Percentiles rank a stretch among this genome's conserved stretches.
These are phyloP conservation scores for Phytophthora quininea DNA, from an alignment of 352 stramenopile species.

Conservation along the genomic window DNA sequence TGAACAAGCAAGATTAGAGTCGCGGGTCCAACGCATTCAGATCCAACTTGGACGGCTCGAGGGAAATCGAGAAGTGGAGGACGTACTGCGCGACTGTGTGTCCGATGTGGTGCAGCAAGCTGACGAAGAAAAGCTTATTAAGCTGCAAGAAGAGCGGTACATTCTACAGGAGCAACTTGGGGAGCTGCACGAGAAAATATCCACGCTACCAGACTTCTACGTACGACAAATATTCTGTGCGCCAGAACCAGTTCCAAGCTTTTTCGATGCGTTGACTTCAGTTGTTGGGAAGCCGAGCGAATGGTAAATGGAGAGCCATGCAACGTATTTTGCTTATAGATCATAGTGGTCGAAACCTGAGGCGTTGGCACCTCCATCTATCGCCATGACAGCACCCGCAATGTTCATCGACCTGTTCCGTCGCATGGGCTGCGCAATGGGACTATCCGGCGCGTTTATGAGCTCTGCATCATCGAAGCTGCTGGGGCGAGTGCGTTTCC, in stretches of 20 bases:
- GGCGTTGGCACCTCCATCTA: slow-evolving; percentile 53
- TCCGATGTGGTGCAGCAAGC: slow-evolving; percentile 54
- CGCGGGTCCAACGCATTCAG: slow-evolving; percentile 61
- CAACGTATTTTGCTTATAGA: slow-evolving; percentile 32
- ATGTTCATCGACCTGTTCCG: slow-evolving; percentile 85
- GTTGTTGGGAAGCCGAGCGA: slow-evolving; percentile 37
- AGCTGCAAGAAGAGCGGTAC: slow-evolving; percentile 71
- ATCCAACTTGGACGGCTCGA: slow-evolving; percentile 60
- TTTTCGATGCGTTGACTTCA: slow-evolving; percentile 82
- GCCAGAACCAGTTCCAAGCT: slow-evolving; percentile 68
- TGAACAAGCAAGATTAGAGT: slow-evolving; percentile 40
- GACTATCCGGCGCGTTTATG: slow-evolving; percentile 19
- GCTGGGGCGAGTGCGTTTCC: slow-evolving; percentile 21
- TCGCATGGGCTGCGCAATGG: slow-evolving; percentile 43
- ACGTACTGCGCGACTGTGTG: slow-evolving; percentile 62
- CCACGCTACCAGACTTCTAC: slow-evolving; percentile 85
- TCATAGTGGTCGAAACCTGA: slow-evolving; percentile 53
- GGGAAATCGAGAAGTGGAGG: slow-evolving; percentile 54
- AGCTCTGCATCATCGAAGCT: slow-evolving; percentile 38
- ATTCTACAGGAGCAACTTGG: slow-evolving; percentile 72
- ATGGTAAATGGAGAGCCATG: slow-evolving; percentile 35
- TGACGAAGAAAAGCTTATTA: slow-evolving; percentile 63
- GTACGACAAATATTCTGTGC: slow-evolving; percentile 87
- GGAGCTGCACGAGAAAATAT: slow-evolving; percentile 84
- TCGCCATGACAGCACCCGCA: slow-evolving; percentile 82